phyloP scores from a whole-genome alignment of 805 yeast genomes.

The Candida maltosa region DNA sequence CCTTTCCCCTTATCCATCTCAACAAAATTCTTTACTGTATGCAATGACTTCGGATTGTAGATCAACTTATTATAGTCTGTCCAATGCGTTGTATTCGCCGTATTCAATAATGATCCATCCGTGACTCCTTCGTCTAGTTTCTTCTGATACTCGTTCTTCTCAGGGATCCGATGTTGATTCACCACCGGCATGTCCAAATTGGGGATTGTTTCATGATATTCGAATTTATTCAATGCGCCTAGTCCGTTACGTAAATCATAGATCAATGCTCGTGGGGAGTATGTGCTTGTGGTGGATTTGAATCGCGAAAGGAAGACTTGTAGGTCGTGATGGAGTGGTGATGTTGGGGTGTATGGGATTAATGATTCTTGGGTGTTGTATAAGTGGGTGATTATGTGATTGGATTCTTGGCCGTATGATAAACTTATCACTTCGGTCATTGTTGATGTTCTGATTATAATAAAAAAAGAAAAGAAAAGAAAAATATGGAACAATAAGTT shows the following conservation, averaged over 20 bases:
- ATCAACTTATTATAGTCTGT: slow-evolving; percentile 72
- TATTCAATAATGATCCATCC: slow-evolving; percentile 24
- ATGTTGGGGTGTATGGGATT: slow-evolving; percentile 46
- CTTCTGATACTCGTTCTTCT: slow-evolving; percentile 59
- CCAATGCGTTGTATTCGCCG: slow-evolving; percentile 61
- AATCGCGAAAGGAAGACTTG: slow-evolving; percentile 32
- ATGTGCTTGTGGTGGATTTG: slow-evolving; percentile 27
- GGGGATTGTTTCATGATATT: slow-evolving; percentile 37
- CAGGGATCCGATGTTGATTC: background rate
- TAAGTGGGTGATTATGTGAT: slow-evolving; percentile 75
- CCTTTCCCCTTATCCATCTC: background rate
- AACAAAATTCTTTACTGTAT: slow-evolving; percentile 59
- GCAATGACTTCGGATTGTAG: slow-evolving; percentile 57
- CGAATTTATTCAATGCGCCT: slow-evolving; percentile 62
- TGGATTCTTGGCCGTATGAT: slow-evolving; percentile 69
- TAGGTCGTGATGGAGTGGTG: slow-evolving; percentile 47
- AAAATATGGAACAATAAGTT: too few species aligned
- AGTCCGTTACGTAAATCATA: slow-evolving; percentile 79
- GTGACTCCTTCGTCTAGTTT: slow-evolving; percentile 48
- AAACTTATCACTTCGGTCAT: slow-evolving; percentile 78
- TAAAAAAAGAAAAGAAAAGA: background rate
- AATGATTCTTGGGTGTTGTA: slow-evolving; percentile 76
- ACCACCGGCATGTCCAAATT: background rate
- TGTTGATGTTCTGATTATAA: background rate
- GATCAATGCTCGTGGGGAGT: slow-evolving; percentile 76